Conservation (phyloP, 441 rosid species). For the Brassica balearica region DNA sequence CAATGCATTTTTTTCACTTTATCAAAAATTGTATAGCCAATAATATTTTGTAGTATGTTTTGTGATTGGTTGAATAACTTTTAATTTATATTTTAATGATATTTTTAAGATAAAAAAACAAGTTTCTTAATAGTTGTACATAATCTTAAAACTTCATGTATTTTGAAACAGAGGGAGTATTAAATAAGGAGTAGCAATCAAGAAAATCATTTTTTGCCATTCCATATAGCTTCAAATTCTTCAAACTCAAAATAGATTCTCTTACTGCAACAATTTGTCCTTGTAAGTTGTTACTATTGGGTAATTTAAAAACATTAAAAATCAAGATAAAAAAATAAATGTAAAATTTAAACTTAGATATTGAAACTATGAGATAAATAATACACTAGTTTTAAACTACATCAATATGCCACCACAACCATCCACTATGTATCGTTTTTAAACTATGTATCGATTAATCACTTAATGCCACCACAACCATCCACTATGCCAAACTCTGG, state of each 20-base stretch:
- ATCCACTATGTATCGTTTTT: not conserved
- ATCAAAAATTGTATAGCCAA: too few species aligned
- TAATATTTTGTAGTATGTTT: too few species aligned
- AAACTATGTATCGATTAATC: not conserved
- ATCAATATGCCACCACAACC: not conserved
- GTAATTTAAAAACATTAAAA: not conserved
- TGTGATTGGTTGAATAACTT: too few species aligned
- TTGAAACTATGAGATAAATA: not conserved
- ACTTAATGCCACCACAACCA: too few species aligned
- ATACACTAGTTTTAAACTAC: not conserved
- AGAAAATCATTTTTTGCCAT: not conserved
- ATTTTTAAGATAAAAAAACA: too few species aligned
- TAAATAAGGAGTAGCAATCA: not conserved
- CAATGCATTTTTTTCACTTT: too few species aligned
- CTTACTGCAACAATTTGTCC: not conserved
- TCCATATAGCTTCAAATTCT: not conserved
- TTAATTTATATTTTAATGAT: too few species aligned
- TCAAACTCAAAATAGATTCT: not conserved
- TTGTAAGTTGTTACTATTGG: not conserved
- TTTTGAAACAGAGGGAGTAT: too few species aligned
- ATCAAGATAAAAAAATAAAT: not conserved
- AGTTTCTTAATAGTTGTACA: too few species aligned
- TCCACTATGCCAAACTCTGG: too few species aligned
- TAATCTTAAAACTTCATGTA: too few species aligned
- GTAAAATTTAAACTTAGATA: too few species aligned